A percentile compares a stretch with the other conserved stretches of the same genome.
Evolutionary conservation across 108 stramenopile genomes (phyloP).

Genomic region (Cyclotella distinguenda): DNA sequence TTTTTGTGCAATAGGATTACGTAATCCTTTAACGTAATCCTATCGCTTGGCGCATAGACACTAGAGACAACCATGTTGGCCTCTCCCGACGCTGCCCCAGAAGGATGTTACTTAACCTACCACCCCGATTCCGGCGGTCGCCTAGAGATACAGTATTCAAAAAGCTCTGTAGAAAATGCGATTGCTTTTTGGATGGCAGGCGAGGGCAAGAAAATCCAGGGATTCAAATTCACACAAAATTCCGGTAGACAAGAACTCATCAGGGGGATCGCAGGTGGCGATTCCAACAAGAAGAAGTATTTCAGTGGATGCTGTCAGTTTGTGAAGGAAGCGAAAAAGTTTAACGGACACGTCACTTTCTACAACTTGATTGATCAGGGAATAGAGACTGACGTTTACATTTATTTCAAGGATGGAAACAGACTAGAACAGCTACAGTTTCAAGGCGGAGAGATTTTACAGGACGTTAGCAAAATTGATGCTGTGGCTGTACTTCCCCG

Average conservation of each 20-base stretch:
- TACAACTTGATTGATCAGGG: slow-evolving; percentile 63
- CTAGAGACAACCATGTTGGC: not conserved
- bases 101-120: slow-evolving; percentile 68
- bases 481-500: slow-evolving; percentile 64
- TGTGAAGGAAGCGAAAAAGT: slow-evolving; percentile 59
- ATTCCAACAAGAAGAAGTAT: slow-evolving; percentile 70
- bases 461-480: slow-evolving; percentile 59
- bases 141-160: slow-evolving; percentile 56
- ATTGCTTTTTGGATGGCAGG: slow-evolving; percentile 68
- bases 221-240: slow-evolving; percentile 68
- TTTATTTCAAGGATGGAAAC: slow-evolving; percentile 38
- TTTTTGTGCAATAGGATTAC: no score
- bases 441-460: slow-evolving; percentile 46
- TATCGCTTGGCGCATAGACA: no score
- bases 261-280: slow-evolving; percentile 74
- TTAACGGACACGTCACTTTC: slow-evolving; percentile 59
- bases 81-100: not conserved
- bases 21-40: no score
- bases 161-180: slow-evolving; percentile 52
- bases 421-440: slow-evolving; percentile 48
- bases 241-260: slow-evolving; percentile 63
- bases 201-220: slow-evolving; percentile 57
- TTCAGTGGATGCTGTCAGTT: slow-evolving; percentile 74
- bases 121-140: slow-evolving; percentile 62
- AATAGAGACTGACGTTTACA: slow-evolving; percentile 65